A percentile compares a stretch with the other conserved stretches of the same genome.
These are phyloP conservation scores for Schizothecium vesticola DNA, from an alignment of 495 filamentous ascomycete genomes.

Conservation along the genomic window DNA sequence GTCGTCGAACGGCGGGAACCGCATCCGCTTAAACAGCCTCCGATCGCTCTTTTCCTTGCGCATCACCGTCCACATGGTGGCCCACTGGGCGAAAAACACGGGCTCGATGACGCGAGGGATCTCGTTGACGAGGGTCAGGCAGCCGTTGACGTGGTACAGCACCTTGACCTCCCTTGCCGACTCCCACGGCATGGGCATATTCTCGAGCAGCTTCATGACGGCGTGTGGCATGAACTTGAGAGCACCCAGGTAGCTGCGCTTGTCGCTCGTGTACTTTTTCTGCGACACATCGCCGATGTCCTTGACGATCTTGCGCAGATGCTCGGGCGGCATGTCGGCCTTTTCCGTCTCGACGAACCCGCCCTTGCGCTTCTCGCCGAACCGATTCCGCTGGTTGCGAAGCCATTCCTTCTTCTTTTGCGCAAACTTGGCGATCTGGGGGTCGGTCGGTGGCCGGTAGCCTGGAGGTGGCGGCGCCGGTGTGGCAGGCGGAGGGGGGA, in stretches of 20 bases:
- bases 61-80: conserved; percentile 99
- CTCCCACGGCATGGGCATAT: conserved; percentile 99
- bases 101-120: conserved; percentile 95
- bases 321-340: conserved; percentile 97
- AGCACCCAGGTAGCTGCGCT: conserved; percentile 94
- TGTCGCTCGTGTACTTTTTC: conserved; percentile 98
- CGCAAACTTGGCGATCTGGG: conserved; percentile 88
- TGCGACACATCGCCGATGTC: conserved; percentile 99
- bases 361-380: conserved; percentile 92
- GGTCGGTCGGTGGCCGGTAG: conserved; percentile 76
- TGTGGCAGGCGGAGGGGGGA: conserved; percentile 58
- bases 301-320: conserved; percentile 95
- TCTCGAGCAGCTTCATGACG: conserved; percentile 97
- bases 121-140: conserved; percentile 95
- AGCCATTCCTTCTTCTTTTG: conserved; percentile 99
- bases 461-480: conserved; percentile 84
- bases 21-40: conserved; percentile 97
- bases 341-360: conserved; percentile 98
- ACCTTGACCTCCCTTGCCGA: conserved; percentile 93
- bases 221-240: conserved; percentile 99
- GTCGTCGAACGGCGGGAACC: conserved; percentile 98
- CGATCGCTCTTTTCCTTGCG: conserved; percentile 95
- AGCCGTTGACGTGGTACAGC: conserved; percentile 96
- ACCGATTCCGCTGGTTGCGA: conserved; percentile 83
- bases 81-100: conserved; percentile 98